Evolutionary conservation across 2,329 filamentous ascomycete species (phyloP), one percentile per base, ranked within the genome.

Genomic region (Colletotrichum viniferum): DNA sequence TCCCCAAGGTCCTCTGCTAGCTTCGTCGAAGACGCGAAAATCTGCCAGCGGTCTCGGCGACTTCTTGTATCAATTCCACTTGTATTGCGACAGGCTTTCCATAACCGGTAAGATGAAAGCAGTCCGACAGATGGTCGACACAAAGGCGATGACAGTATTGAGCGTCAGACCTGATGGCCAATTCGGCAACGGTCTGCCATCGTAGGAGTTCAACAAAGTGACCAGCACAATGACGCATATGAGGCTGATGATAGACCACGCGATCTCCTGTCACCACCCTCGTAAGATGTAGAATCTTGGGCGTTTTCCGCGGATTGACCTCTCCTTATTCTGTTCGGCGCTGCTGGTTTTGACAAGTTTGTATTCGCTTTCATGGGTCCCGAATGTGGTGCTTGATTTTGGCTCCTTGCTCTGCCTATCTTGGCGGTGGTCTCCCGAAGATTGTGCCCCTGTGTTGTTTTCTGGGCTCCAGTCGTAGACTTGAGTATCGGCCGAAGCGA

Each of bases 61-160:
- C 18, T 43, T 71, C 13, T 61, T 73, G 58, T 75, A 78, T 64
- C 76, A 76, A 16, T 77, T 76, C 78, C 77, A 79, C 43, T 79
- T 79, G 18, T 76, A 64, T 26, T 79, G 78, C 4, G 78, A 78
- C 7, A 82, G 36, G 13, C 79, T 78, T 52, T 81, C 80, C 3
- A 77, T 74, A 0, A 82, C 77, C 7, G 80, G 78, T 5, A 80
- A 71, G 26, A 81, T 65, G 52, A 80, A 80, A 4, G 78, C 74
- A 1, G 78, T 71, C 14, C 80, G 78, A 12, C 78, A 77, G 10
- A 80, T 21, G 1, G 80, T 82, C 2, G 80, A 78, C 21, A 82
- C 68, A 66, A 81, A 78, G 6, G 80, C 79, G 10, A 82, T 68
- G 8, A 80, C 66, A 1, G 81, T 81, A 70, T 82, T 82, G 61